Base-by-base conservation (phyloP, 2,329 filamentous ascomycete genomes). In the Fusarium drepaniforme region DNA sequence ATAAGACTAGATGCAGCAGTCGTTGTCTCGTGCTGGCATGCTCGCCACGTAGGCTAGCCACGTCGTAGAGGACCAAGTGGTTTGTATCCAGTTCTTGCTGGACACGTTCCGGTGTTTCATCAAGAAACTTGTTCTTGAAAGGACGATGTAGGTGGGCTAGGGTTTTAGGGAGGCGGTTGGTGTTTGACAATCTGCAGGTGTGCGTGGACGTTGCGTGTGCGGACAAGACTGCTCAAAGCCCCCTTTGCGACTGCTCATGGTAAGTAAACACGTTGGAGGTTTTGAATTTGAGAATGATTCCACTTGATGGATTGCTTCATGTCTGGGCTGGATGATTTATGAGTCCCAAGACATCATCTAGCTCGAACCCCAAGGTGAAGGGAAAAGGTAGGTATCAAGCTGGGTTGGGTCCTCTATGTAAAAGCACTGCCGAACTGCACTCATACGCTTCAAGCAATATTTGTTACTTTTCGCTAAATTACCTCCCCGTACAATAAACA, bases 31-130 rank as follows among this genome's bases (percentile, higher is more conserved):
- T 74, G 75, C 11, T 71, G 71, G 8, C 66, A 71, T 1, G 65
- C n/a, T 76, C 3, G 75, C 75, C 11, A 67, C 65, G 8, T 75
- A 77, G 57, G 75, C 63, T 16, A 63, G 73, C 2, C 57, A 70
- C 5, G n/a, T 70, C 21, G 18, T 15, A 3, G 46, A 72, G 1
- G 37, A 77, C 0, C 8, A 58, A 70, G 8, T 25, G 28, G 4
- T 77, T 21, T 64, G 68, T 3, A 66, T 70, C 1, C 71, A 68
- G 35, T 72, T 74, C 25, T 38, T 77, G 12, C 61, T 49, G 3
- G 73, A 77, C 25, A 77, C 67, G 0, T 77, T 73, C 4, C 75
- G 71, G 75, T 74, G 75, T 2, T 70, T 68, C 46, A 72, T 74
- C 6, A 60, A 66, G 1, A 75, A 75, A 1, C 75, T 67, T 15